Evolutionary conservation across 176 grass and related monocot genomes (phyloP), one percentile per base, ranked within the genome.

Genomic region (Aegilops umbellulata): DNA sequence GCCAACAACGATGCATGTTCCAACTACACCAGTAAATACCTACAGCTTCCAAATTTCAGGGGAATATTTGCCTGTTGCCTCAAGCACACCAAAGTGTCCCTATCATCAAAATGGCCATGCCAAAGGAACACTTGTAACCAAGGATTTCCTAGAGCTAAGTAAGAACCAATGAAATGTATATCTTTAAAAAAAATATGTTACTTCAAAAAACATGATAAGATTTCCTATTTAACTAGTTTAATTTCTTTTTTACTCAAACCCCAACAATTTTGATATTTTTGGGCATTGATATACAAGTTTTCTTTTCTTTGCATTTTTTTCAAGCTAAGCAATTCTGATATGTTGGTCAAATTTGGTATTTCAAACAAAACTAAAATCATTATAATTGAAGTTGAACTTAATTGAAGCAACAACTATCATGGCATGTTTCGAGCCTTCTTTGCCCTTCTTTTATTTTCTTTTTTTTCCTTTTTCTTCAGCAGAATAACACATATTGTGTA

Each of bases 1-100:
- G 11, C 69, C 69, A 34, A 68, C 25, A 81, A 65, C 24, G 61
- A 26, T 47, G 78, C 61, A 80, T 20, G 19, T 4, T 65, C 60
- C 78, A 81, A 41, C 26, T 67, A 81, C 26, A 67, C 27, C 51
- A 57, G 51, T 49, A 51, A 30, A 75, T 75, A 29, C 67, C 67
- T 51, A 49, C 9, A 51, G 8, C 25, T 30, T 42, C 25, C 26
- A 14, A 27, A 47, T 47, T 42, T 66, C 25, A n/a, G 16, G 61
- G 36, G 39, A 66, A 80, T 23, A 22, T 49, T 69, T 67, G 26
- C 41, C 19, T 82, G 44, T 49, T 69, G 20, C 20, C 64, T 53
- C 80, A 30, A 68, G 27, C 27, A 23, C 44, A 69, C 65, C 65
- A 68, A 57, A 70, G 25, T 4, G 68, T 8, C 22, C 80, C 14